A percentile compares a stretch with the other conserved stretches of the same genome.
Conservation (phyloP, 1,284 basidiomycete species). For the Heterobasidion irregulare region DNA sequence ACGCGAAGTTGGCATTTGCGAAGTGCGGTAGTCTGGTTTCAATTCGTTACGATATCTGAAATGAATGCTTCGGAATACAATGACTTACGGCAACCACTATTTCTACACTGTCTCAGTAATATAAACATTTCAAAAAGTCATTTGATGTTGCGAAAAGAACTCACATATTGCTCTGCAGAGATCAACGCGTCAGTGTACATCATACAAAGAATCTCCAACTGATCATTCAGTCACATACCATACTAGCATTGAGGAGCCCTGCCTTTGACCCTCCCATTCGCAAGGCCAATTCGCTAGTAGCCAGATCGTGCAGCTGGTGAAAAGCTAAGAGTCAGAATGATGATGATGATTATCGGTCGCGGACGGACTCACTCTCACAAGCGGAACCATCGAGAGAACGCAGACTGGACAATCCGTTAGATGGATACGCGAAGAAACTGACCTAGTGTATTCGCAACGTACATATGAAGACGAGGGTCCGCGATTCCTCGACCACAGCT, state of each 20-base stretch:
- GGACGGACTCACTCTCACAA: conserved; percentile 50
- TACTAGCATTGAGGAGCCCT: conserved; percentile 75
- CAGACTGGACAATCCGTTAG: conserved; percentile 35
- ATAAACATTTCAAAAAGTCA: conserved; percentile 3
- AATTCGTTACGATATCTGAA: no score
- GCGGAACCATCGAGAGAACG: conserved; percentile 57
- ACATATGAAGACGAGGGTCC: conserved; percentile 61
- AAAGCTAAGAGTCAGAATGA: background rate
- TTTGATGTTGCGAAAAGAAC: conserved; percentile 16
- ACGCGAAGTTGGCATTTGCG: conserved; percentile 79
- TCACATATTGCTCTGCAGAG: conserved; percentile 56
- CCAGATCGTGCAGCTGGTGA: conserved; percentile 66
- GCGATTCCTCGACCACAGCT: conserved; percentile 43
- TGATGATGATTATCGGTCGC: no score
- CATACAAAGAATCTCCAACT: background rate
- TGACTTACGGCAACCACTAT: conserved; percentile 60
- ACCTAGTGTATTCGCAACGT: conserved; percentile 14
- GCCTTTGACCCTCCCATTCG: conserved; percentile 73
- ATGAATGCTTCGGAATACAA: background rate
- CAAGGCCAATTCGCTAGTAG: conserved; percentile 67
- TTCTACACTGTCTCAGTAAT: conserved; percentile 45
- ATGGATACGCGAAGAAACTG: background rate
- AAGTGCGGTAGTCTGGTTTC: conserved; percentile 61
- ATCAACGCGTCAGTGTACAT: background rate
- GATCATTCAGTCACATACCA: conserved; percentile 33